These are phyloP conservation scores for Epichloe brachyelytri DNA, from an alignment of 2,329 filamentous ascomycete species.

Conservation along the genomic window DNA sequence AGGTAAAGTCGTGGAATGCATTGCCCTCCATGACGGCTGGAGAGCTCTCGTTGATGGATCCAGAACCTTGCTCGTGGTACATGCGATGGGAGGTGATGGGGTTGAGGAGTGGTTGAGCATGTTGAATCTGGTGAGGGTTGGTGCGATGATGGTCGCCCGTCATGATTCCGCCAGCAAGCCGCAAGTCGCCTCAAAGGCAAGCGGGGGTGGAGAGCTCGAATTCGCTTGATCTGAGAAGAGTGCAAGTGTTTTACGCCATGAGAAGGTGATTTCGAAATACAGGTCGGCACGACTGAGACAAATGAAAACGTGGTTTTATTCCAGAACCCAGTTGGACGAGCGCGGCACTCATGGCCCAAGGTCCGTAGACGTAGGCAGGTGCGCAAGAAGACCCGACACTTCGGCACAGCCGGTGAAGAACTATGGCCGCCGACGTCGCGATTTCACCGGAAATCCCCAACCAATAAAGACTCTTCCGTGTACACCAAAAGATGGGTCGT, in stretches of 20 bases:
- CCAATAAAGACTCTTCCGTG: neutral
- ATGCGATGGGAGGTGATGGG: slow-evolving; percentile 11
- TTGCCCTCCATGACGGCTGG: slow-evolving; percentile 29
- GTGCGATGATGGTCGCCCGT: slow-evolving; percentile 16
- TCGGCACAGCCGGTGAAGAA: neutral
- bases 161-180: slow-evolving; percentile 13
- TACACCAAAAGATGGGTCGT: neutral
- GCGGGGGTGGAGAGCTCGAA: neutral
- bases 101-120: slow-evolving; percentile 18
- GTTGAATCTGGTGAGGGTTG: slow-evolving; percentile 16
- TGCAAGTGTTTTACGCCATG: neutral
- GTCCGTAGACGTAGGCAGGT: neutral
- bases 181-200: neutral
- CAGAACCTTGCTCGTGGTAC: slow-evolving; percentile 11
- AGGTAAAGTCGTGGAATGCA: slow-evolving; percentile 41
- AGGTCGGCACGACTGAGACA: too few relatives aligned
- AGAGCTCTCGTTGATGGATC: slow-evolving; percentile 11
- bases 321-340: neutral
- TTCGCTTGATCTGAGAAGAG: neutral
- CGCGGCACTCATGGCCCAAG: neutral
- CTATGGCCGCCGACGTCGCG: neutral
- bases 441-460: neutral
- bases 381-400: neutral
- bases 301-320: too few relatives aligned
- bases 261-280: neutral